Percentiles rank a stretch among this genome's conserved stretches.
These are phyloP conservation scores for Paulinella micropora DNA, from an alignment of 78 protist species.

Conservation along the genomic window DNA sequence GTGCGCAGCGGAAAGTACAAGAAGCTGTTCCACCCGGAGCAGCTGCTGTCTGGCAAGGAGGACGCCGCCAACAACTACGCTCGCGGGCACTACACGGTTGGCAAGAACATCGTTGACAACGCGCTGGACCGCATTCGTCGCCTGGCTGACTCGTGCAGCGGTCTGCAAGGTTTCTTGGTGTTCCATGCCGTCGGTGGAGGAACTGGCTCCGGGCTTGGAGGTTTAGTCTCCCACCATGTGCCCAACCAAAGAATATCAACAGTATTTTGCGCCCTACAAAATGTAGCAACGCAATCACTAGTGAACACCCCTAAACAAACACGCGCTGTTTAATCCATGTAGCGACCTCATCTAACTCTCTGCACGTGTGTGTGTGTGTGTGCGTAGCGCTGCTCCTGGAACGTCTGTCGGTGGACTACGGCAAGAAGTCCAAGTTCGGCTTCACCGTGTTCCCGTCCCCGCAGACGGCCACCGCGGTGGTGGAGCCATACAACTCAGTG, in stretches of 20 bases:
- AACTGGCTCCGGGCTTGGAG: constrained; percentile 95
- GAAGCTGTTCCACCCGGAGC: constrained; percentile 88
- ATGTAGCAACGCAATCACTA: too few species aligned
- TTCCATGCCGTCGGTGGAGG: constrained; percentile 82
- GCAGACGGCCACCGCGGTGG: constrained; percentile 90
- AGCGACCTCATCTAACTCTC: too few species aligned
- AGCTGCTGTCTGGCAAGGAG: constrained; percentile 92
- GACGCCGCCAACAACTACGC: constrained; percentile 99
- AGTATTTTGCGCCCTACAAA: too few species aligned
- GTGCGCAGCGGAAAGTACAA: constrained; percentile 72
- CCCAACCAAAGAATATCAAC: too few species aligned
- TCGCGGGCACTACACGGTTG: constrained; percentile 44
- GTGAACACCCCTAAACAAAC: too few species aligned
- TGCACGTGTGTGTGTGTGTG: too few species aligned
- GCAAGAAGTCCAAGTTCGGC: constrained; percentile 91
- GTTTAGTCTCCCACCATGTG: too few species aligned
- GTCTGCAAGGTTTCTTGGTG: constrained; percentile 78
- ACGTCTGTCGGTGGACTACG: constrained; percentile 87
- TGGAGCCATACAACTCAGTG: constrained; percentile 98
- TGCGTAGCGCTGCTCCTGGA: constrained; percentile 75
- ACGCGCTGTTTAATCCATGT: too few species aligned
- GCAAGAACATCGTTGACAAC: constrained; percentile 43
- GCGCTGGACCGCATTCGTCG: constrained; percentile 88
- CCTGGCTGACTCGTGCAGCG: constrained; percentile 93
- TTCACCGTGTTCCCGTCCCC: constrained; percentile 82